Conservation (phyloP, 2,329 filamentous ascomycete genomes). For the Calonectria pseudoreteaudii region DNA sequence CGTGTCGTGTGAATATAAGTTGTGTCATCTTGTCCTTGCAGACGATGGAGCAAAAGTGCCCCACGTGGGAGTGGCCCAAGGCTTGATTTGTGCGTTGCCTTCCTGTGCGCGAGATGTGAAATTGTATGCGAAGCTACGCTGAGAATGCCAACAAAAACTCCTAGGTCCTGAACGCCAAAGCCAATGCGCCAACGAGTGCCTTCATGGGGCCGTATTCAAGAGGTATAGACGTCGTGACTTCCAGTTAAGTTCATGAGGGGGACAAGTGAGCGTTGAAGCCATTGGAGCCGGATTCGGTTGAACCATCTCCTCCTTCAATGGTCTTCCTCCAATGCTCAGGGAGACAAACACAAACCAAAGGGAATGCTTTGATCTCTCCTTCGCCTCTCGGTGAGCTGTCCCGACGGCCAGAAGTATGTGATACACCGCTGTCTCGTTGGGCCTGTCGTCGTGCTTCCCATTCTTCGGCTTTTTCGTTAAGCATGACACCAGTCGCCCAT, state of each 20-base stretch:
- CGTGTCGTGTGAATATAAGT: conserved; percentile 11
- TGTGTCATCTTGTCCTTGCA: conserved; percentile 4
- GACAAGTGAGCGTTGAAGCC: conserved; percentile 40
- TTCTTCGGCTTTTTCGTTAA: conserved; percentile 87
- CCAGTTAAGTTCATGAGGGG: conserved; percentile 41
- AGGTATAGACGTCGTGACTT: conserved; percentile 38
- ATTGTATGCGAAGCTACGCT: conserved; percentile 28
- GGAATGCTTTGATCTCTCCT: conserved; percentile 97
- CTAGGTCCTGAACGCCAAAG: conserved; percentile 51
- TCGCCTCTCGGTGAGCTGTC: conserved; percentile 70
- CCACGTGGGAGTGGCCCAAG: conserved; percentile 4
- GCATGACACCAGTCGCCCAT: conserved; percentile 93
- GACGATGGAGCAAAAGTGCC: conserved; percentile 9
- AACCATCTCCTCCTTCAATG: conserved; percentile 89
- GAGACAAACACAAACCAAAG: conserved; percentile 93
- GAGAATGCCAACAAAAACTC: conserved; percentile 33
- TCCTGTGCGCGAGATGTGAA: conserved; percentile 21
- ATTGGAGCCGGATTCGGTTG: conserved; percentile 71
- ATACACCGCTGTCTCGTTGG: conserved; percentile 94
- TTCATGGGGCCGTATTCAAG: conserved; percentile 42
- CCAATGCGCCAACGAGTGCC: conserved; percentile 47
- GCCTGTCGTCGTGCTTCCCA: conserved; percentile 82
- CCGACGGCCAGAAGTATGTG: conserved; percentile 76
- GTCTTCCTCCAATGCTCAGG: conserved; percentile 98
- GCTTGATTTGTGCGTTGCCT: conserved; percentile 16